Conservation (phyloP, 2,329 filamentous ascomycete species). For the Sarocladium brachiariae region DNA sequence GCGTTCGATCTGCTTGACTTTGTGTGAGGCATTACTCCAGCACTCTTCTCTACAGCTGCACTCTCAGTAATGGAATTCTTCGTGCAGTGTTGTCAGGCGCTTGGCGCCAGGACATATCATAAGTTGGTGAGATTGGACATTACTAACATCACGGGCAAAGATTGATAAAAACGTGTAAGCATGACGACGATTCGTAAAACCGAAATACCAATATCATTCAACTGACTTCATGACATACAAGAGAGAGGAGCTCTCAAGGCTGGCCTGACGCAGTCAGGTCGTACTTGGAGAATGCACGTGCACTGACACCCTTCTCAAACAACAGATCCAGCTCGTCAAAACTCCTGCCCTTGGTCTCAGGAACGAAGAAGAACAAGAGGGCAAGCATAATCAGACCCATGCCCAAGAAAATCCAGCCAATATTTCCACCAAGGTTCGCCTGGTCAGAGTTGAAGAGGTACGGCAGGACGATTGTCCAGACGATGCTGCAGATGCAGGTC, state of each 20-base stretch:
- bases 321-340: conserved; percentile 50
- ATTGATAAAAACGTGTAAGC: no score
- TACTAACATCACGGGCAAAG: no score
- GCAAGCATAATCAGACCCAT: conserved; percentile 42
- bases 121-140: no score
- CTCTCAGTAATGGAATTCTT: no score
- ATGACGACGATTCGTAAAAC: no score
- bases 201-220: no score
- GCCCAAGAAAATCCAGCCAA: conserved; percentile 45
- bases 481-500: conserved; percentile 30
- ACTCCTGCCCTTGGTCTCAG: conserved; percentile 49
- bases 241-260: background rate
- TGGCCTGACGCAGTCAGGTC: background rate
- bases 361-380: conserved; percentile 48
- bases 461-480: conserved; percentile 39
- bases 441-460: conserved; percentile 32
- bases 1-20: no score
- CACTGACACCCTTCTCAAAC: conserved; percentile 22
- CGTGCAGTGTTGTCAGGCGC: no score
- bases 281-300: conserved; percentile 7
- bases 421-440: conserved; percentile 32
- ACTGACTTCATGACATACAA: background rate
- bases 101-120: no score
- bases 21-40: no score
- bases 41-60: no score